Evolutionary conservation across 2,329 filamentous ascomycete genomes (phyloP).

Genomic region (Capronia coronata): DNA sequence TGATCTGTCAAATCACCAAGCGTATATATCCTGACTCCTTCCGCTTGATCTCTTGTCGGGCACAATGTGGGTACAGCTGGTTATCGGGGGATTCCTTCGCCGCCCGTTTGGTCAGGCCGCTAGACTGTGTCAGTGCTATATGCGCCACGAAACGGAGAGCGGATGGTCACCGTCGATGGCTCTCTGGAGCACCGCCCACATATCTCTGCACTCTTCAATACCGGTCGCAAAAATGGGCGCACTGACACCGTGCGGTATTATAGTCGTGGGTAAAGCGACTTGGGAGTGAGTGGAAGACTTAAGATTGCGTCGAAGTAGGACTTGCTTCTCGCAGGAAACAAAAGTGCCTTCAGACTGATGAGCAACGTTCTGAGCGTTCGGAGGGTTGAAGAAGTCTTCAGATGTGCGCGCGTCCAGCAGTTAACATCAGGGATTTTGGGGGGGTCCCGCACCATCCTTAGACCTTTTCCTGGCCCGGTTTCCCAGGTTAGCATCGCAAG

Average conservation of each 20-base stretch:
- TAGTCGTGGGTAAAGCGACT: not conserved
- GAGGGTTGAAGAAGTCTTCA: constrained; percentile 12
- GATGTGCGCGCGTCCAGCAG: constrained; percentile 12
- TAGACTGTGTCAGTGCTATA: not conserved
- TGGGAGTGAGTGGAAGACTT: not conserved
- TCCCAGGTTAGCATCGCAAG: constrained; percentile 15
- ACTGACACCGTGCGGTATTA: not conserved
- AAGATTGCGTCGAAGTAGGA: not conserved
- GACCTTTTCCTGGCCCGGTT: constrained; percentile 15
- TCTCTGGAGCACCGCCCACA: not conserved
- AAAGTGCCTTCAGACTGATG: not conserved
- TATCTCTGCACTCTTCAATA: not conserved
- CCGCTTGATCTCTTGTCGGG: not conserved
- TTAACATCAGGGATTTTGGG: constrained; percentile 15
- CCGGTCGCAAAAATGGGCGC: not conserved
- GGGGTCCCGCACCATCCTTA: constrained; percentile 21
- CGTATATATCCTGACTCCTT: not conserved
- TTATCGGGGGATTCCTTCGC: not conserved
- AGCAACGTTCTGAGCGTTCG: constrained; percentile 6
- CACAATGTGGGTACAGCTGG: not conserved
- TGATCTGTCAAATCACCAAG: not conserved
- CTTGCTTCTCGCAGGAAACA: not conserved
- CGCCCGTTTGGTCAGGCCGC: not conserved
- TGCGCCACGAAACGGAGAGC: not conserved
- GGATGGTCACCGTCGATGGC: not conserved